A percentile compares a stretch with the other conserved stretches of the same genome.
These are phyloP conservation scores for Phytophthora palmivora DNA, from an alignment of 352 stramenopile species.

Conservation along the genomic window DNA sequence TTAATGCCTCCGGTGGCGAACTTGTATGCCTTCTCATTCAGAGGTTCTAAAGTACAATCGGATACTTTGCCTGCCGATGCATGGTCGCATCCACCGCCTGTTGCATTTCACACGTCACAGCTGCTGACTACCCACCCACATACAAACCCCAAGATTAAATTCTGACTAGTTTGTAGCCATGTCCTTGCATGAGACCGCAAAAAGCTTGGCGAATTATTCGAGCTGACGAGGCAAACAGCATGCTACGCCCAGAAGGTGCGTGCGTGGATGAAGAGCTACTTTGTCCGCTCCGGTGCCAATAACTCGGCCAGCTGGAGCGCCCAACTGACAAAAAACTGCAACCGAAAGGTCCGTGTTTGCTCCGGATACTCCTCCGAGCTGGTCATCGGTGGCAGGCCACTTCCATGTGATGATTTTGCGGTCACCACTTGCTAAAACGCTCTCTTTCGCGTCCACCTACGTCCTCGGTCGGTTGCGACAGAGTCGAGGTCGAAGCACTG, in stretches of 20 bases:
- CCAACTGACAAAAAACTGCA: conserved; percentile 32
- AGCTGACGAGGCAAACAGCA: conserved; percentile 13
- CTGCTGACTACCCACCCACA: conserved; percentile 9
- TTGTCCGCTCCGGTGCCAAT: conserved; percentile 10
- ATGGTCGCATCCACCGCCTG: conserved; percentile 17
- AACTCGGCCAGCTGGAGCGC: conserved; percentile 30
- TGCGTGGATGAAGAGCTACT: conserved; percentile 33
- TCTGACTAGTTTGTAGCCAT: conserved; percentile 33
- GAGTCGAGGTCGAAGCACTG: background rate
- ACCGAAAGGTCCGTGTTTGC: conserved; percentile 14
- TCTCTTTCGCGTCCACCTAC: conserved; percentile 39
- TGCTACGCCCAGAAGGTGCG: conserved; percentile 20
- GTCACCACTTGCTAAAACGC: conserved; percentile 28
- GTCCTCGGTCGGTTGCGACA: conserved; percentile 4
- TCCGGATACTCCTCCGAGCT: conserved; percentile 27
- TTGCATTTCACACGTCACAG: conserved; percentile 37
- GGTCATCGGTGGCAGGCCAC: conserved; percentile 17
- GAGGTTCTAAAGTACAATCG: background rate
- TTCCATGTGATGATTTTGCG: conserved; percentile 1
- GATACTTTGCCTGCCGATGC: conserved; percentile 17
- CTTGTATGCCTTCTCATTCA: no score
- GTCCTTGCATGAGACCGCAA: background rate
- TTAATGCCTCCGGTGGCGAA: no score
- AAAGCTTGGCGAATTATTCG: no score
- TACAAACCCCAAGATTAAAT: conserved; percentile 25